phyloP scores from a whole-genome alignment of 208 protist genomes.

The Giardia muris region DNA sequence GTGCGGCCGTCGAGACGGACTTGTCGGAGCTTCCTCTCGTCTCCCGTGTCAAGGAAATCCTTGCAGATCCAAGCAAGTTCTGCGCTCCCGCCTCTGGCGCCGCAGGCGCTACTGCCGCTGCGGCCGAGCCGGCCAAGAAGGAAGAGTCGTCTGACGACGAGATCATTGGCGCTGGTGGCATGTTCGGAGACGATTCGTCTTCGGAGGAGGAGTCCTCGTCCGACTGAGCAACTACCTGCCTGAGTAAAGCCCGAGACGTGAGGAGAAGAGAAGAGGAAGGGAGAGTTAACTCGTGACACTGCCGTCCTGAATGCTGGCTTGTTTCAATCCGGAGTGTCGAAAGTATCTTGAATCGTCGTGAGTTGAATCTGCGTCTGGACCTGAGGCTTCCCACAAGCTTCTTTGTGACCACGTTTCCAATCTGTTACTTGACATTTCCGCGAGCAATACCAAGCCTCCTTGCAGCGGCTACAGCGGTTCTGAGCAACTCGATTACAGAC shows the following conservation, averaged over 20 bases:
- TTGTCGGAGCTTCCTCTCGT: conserved; percentile 57
- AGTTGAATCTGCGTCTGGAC: no score
- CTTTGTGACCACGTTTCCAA: not conserved
- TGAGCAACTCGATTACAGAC: not conserved
- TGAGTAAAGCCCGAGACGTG: no score
- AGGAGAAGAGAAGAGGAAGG: no score
- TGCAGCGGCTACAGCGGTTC: not conserved
- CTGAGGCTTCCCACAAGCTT: not conserved
- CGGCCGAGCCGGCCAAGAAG: conserved; percentile 31
- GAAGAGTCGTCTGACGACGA: conserved; percentile 34
- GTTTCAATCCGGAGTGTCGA: no score
- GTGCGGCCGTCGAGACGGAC: conserved; percentile 68
- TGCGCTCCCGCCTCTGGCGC: conserved; percentile 48
- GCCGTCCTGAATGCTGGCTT: no score
- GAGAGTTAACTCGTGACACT: no score
- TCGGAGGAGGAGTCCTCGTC: not conserved
- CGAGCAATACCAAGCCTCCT: not conserved
- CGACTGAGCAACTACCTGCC: not conserved
- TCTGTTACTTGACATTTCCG: not conserved
- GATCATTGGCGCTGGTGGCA: not conserved
- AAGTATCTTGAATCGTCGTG: no score
- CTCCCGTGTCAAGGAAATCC: conserved; percentile 64
- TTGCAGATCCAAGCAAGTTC: conserved; percentile 56
- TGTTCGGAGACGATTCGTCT: conserved; percentile 12
- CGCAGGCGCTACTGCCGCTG: conserved; percentile 39